A percentile compares a stretch with the other conserved stretches of the same genome.
These are phyloP conservation scores for Pichia sp. DNA, from an alignment of 1,139 yeast genomes.

Conservation along the genomic window DNA sequence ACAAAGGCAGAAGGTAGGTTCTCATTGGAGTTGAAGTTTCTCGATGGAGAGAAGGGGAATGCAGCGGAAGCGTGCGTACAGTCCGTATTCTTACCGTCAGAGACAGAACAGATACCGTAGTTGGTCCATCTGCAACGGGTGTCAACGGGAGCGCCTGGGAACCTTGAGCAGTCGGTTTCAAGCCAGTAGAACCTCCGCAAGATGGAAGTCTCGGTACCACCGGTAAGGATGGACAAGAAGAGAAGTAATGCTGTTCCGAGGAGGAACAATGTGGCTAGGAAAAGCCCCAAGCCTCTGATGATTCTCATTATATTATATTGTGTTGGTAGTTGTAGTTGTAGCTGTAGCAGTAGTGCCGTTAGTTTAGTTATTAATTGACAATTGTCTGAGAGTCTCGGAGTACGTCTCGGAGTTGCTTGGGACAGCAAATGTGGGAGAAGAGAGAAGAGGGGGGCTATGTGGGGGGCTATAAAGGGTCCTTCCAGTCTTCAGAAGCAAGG, in stretches of 20 bases:
- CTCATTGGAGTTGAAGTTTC: conserved; percentile 40
- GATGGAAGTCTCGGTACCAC: conserved; percentile 39
- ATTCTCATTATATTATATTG: conserved; percentile 4
- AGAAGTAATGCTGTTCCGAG: conserved; percentile 35
- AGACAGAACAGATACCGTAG: conserved; percentile 50
- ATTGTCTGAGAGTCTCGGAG: too few relatives aligned
- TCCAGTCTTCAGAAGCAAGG: too few relatives aligned
- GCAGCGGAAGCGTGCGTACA: conserved; percentile 50
- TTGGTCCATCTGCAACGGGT: conserved; percentile 61
- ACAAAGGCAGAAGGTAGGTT: conserved; percentile 45
- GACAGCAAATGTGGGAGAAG: too few relatives aligned
- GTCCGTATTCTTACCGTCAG: conserved; percentile 30
- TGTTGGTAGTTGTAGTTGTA: too few relatives aligned
- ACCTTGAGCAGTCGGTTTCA: conserved; percentile 56
- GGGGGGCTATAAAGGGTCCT: too few relatives aligned
- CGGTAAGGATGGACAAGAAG: conserved; percentile 58
- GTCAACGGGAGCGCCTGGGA: conserved; percentile 39
- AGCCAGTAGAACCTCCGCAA: conserved; percentile 62
- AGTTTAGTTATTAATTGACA: too few relatives aligned
- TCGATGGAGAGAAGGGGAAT: conserved; percentile 59
- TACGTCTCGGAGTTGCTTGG: too few relatives aligned
- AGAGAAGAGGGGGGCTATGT: too few relatives aligned
- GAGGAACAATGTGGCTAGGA: conserved; percentile 11
- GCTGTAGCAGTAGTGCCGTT: not conserved
- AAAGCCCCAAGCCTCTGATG: not conserved